phyloP scores from a whole-genome alignment of 768 basidiomycete species.

The Phaeotremella skinneri region DNA sequence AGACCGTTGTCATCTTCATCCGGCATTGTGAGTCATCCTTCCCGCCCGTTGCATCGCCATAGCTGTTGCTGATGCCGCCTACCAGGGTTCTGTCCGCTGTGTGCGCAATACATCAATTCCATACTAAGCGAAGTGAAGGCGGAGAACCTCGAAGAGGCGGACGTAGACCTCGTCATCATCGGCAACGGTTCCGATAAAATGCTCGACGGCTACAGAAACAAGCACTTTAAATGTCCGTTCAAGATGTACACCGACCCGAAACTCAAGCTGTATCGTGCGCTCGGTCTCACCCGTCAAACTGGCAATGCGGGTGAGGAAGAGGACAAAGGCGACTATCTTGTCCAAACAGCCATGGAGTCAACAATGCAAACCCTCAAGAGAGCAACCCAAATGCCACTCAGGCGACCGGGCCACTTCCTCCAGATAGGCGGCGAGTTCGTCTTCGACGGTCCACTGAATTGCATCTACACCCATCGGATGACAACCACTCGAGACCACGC shows the following conservation, averaged over 20 bases:
- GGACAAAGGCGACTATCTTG: slow-evolving; percentile 61
- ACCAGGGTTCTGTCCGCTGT: slow-evolving; percentile 65
- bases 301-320: slow-evolving; percentile 56
- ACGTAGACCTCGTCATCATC: slow-evolving; percentile 68
- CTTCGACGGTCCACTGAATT: slow-evolving; percentile 61
- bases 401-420: slow-evolving; percentile 58
- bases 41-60: slow-evolving; percentile 15
- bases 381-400: slow-evolving; percentile 60
- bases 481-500: slow-evolving; percentile 69
- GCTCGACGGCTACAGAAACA: slow-evolving; percentile 71
- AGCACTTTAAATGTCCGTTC: slow-evolving; percentile 69
- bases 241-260: slow-evolving; percentile 76
- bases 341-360: slow-evolving; percentile 65
- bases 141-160: slow-evolving; percentile 57
- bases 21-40: slow-evolving; percentile 83
- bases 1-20: slow-evolving; percentile 77
- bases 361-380: slow-evolving; percentile 67
- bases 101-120: slow-evolving; percentile 82
- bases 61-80: slow-evolving; percentile 1
- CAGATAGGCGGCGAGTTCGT: slow-evolving; percentile 91
- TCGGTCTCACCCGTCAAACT: slow-evolving; percentile 69
- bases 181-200: slow-evolving; percentile 74
- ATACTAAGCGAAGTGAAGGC: slow-evolving; percentile 58
- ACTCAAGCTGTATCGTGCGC: slow-evolving; percentile 63
- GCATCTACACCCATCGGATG: slow-evolving; percentile 82